These are phyloP conservation scores for Sanghuangporus baumii DNA, from an alignment of 1,284 basidiomycete species.

Conservation along the genomic window DNA sequence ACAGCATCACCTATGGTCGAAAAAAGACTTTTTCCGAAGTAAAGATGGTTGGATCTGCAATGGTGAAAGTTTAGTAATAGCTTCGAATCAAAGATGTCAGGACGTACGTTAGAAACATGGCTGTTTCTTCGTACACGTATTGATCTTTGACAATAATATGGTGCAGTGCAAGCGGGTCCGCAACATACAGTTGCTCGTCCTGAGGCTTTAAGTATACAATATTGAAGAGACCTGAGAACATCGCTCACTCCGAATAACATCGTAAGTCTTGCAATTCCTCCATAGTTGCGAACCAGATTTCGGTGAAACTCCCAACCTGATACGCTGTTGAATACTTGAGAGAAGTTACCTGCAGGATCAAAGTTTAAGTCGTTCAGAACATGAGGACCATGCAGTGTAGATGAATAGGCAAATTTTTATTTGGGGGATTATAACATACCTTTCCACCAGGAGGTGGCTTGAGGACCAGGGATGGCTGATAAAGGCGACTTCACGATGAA, in stretches of 20 bases:
- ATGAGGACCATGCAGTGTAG: neutral
- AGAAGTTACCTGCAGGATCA: slow-evolving; percentile 11
- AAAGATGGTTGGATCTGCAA: slow-evolving; percentile 6
- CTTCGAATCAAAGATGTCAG: neutral
- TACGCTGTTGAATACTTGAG: slow-evolving; percentile 7
- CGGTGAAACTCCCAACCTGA: slow-evolving; percentile 18
- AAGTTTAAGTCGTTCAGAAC: neutral
- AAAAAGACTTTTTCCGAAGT: slow-evolving; percentile 19
- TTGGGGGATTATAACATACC: neutral
- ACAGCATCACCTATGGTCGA: slow-evolving; percentile 14
- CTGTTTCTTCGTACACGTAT: slow-evolving; percentile 26
- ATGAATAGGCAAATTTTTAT: neutral
- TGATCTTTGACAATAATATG: slow-evolving; percentile 30
- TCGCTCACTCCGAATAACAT: slow-evolving; percentile 19
- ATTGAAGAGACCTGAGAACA: neutral
- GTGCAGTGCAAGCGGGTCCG: slow-evolving; percentile 25
- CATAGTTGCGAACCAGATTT: slow-evolving; percentile 17
- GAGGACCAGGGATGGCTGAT: slow-evolving; percentile 13
- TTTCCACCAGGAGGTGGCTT: slow-evolving; percentile 16
- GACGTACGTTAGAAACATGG: slow-evolving; percentile 20
- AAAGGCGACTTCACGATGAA: slow-evolving; percentile 5
- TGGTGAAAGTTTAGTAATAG: neutral
- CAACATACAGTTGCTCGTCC: slow-evolving; percentile 19
- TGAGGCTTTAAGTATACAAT: neutral
- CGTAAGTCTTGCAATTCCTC: slow-evolving; percentile 17